Evolutionary conservation across 805 yeast species (phyloP), one percentile per base, ranked within the genome.

Genomic region (Wickerhamiella vanderwaltii): DNA sequence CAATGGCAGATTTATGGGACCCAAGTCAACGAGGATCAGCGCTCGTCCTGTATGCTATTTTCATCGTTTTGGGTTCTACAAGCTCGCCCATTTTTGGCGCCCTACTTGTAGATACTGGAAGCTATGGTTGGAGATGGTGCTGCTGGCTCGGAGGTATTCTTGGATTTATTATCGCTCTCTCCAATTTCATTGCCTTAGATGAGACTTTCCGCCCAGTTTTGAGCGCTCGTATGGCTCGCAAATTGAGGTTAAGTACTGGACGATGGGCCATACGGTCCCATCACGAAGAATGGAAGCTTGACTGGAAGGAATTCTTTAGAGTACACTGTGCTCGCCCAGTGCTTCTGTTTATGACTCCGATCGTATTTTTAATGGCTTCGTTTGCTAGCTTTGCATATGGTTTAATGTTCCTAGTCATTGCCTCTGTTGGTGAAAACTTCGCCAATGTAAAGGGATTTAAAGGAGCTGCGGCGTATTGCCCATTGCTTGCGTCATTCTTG

Each of bases 191-290:
- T 54, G 34, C 44, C 49, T 26, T 49, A 46, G 7, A 59, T 57
- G 60, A 67, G 63, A 61, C 61, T 9, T 69, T 64, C 44, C 52
- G 51, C 6, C 61, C 63, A 5, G 53, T 51, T 0, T 73, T 86
- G 40, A 66, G 82, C 48, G 75, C 78, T 53, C 66, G 56, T 29
- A 72, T 77, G 57, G 95, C 95, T 15, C 62, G 60, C 43, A 67
- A 59, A 52, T 54, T 85, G 51, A 72, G 95, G 63, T 68, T 72
- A 52, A 76, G 75, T 56, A 81, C 95, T 3, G 86, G 91, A 33
- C 79, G 84, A 53, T 68, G 69, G 47, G 79, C 78, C 53, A 78
- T 83, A 47, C 86, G 85, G 83, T 82, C 96, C 20, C 93, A 82
- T 63, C 93, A 83, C 58, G 97, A 88, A 13, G 91, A 88, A 23